These are phyloP conservation scores for Rhexocercosporidium sp. DNA, from an alignment of 2,329 filamentous ascomycete genomes.

Conservation along the genomic window DNA sequence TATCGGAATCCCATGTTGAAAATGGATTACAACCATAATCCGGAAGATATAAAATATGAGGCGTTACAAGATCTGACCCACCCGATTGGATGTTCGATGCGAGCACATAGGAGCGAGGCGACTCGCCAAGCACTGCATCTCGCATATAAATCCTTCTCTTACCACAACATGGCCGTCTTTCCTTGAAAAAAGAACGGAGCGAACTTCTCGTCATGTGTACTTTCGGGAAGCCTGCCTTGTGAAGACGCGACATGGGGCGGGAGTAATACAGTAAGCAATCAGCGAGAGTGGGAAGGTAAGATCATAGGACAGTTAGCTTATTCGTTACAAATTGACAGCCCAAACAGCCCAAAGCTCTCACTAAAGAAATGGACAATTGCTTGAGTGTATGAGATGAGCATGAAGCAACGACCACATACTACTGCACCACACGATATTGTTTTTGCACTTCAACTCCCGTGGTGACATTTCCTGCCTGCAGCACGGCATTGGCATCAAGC, in stretches of 20 bases:
- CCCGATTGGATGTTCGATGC: not conserved
- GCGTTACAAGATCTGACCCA: not conserved
- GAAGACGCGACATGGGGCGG: not conserved
- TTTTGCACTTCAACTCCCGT: not conserved
- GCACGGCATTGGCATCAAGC: not conserved
- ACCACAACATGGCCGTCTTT: not conserved
- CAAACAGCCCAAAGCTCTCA: not conserved
- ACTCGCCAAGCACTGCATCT: not conserved
- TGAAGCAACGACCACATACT: too few species aligned
- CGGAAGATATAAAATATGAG: not conserved
- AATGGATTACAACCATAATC: not conserved
- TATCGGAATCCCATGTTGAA: not conserved
- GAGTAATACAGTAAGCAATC: not conserved
- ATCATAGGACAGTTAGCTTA: not conserved
- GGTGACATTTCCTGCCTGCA: not conserved
- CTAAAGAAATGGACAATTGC: not conserved
- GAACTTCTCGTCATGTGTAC: not conserved
- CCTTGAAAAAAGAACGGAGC: not conserved
- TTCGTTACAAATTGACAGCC: not conserved
- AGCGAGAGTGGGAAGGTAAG: not conserved
- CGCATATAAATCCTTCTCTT: not conserved
- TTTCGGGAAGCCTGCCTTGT: not conserved
- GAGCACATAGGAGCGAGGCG: not conserved
- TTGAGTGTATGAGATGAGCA: not conserved
- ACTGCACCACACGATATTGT: too few species aligned